A percentile compares a stretch with the other conserved stretches of the same genome.
phyloP scores from a whole-genome alignment of 495 filamentous ascomycete genomes.

The Pseudevernia furfuracea region DNA sequence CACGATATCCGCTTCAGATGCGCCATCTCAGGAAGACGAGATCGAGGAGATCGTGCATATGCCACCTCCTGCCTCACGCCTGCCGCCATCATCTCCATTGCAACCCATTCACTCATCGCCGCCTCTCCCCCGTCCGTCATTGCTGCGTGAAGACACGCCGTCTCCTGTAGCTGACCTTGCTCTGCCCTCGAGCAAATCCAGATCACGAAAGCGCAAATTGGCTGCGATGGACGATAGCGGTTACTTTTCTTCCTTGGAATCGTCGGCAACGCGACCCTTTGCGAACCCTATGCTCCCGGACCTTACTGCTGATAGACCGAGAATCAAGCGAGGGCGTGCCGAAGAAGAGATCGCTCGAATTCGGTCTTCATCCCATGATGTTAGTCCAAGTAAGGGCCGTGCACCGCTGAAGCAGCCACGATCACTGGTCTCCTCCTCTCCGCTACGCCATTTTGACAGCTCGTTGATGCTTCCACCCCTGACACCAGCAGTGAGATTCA shows the following conservation, averaged over 20 bases:
- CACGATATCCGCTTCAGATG: constrained; percentile 84
- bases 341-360: constrained; percentile 95
- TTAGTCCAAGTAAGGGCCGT: constrained; percentile 64
- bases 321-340: constrained; percentile 78
- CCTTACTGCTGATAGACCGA: constrained; percentile 59
- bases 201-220: constrained; percentile 64
- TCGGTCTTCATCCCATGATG: constrained; percentile 81
- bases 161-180: constrained; percentile 57
- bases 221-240: constrained; percentile 86
- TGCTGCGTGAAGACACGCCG: constrained; percentile 63
- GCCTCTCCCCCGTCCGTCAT: constrained; percentile 59
- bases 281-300: constrained; percentile 62
- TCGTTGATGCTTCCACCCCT: constrained; percentile 68
- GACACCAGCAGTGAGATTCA: constrained; percentile 81
- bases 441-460: constrained; percentile 47
- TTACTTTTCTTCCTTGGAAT: constrained; percentile 96
- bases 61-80: constrained; percentile 29
- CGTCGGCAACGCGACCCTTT: constrained; percentile 71
- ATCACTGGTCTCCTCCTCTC: constrained; percentile 49
- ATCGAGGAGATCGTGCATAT: constrained; percentile 39
- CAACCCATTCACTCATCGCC: constrained; percentile 81
- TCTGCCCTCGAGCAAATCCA: constrained; percentile 45
- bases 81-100: constrained; percentile 51
- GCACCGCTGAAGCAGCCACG: constrained; percentile 41
- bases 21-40: constrained; percentile 58